phyloP scores from a whole-genome alignment of 352 stramenopile genomes.

The Globisporangium echinulatum region DNA sequence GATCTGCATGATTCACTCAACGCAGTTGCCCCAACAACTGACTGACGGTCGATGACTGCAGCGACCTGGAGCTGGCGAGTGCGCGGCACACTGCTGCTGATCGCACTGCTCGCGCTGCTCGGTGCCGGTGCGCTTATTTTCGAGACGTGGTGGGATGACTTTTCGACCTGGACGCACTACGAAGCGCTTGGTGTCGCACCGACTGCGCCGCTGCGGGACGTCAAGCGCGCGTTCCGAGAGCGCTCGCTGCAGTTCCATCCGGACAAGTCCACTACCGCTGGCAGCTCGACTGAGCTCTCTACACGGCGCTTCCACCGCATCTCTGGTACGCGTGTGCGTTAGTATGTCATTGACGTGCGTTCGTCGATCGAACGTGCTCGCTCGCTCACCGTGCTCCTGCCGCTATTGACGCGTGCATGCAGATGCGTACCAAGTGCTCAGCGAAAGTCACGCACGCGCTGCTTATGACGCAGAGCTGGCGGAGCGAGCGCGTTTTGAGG shows the following conservation, averaged over 20 bases:
- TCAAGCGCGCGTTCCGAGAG: conserved; percentile 61
- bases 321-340: conserved; percentile 15
- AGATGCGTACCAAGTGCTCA: conserved; percentile 29
- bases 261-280: conserved; percentile 47
- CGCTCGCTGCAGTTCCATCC: conserved; percentile 70
- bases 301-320: conserved; percentile 29
- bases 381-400: too few species aligned
- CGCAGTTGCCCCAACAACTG: too few species aligned
- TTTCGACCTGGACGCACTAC: conserved; percentile 30
- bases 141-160: conserved; percentile 30
- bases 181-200: conserved; percentile 25
- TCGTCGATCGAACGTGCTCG: too few species aligned
- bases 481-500: conserved; percentile 19
- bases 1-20: too few species aligned
- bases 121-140: conserved; percentile 11
- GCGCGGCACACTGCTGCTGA: conserved; percentile 2
- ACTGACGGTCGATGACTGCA: too few species aligned
- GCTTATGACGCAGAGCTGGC: conserved; percentile 23
- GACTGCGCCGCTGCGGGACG: conserved; percentile 20
- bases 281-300: conserved; percentile 17
- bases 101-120: conserved; percentile 5
- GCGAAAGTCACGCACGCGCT: conserved; percentile 14
- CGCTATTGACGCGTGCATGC: background rate
- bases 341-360: background rate
- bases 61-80: background rate